A percentile compares a stretch with the other conserved stretches of the same genome.
phyloP scores from a whole-genome alignment of 2,329 filamentous ascomycete species.

The Furcasterigmium sp. region DNA sequence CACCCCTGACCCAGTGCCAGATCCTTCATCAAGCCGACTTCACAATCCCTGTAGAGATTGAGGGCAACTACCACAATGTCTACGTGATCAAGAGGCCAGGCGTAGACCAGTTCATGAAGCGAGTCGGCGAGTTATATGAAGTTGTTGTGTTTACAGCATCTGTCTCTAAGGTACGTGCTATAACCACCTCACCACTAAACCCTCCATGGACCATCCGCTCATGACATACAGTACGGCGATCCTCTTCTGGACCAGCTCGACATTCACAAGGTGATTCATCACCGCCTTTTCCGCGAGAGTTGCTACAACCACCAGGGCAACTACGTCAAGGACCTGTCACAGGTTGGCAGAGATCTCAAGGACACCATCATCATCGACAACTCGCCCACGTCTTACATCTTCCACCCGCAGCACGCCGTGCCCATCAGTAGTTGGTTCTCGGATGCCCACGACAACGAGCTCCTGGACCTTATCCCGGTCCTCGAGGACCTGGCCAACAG shows the following conservation, averaged over 20 bases:
- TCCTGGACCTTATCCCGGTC: conserved; percentile 94
- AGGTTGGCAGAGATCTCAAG: conserved; percentile 89
- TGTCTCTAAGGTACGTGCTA: conserved; percentile 76
- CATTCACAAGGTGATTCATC: conserved; percentile 94
- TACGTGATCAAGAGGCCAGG: conserved; percentile 99
- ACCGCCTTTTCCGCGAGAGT: conserved; percentile 93
- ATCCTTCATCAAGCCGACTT: conserved; percentile 98
- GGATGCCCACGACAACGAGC: conserved; percentile 97
- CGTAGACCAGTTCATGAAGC: conserved; percentile 98
- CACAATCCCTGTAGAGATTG: conserved; percentile 97
- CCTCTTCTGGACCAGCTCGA: conserved; percentile 93
- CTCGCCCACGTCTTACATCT: conserved; percentile 98
- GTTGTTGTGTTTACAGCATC: conserved; percentile 98
- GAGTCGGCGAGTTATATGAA: conserved; percentile 95
- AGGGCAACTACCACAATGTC: conserved; percentile 98
- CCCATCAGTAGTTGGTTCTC: conserved; percentile 99
- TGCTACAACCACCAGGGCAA: conserved; percentile 99
- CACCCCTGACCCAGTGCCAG: conserved; percentile 37
- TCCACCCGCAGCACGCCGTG: conserved; percentile 97
- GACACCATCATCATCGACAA: conserved; percentile 99
- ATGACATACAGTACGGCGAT: conserved; percentile 72
- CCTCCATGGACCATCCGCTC: not conserved
- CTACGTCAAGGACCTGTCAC: conserved; percentile 98
- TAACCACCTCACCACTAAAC: too few relatives aligned
- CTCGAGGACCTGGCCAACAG: conserved; percentile 90